Evolutionary conservation across 306 rosid genomes (phyloP).

Genomic region (Trifolium fragiferum): DNA sequence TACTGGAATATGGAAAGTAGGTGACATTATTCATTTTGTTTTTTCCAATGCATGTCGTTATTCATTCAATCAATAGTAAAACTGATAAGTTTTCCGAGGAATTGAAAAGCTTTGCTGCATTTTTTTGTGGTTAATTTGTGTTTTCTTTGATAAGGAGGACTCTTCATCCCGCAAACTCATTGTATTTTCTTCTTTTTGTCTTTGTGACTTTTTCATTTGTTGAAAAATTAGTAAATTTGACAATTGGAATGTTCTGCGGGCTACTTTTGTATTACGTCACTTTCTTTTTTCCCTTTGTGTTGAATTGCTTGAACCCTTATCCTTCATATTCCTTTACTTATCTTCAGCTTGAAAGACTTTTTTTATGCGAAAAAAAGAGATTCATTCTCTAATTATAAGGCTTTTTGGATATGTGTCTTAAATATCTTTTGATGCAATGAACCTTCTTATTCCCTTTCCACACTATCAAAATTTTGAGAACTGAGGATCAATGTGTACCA

Average conservation of each 20-base stretch:
- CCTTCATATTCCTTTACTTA: slow-evolving; percentile 6
- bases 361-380: background rate
- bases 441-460: slow-evolving; percentile 24
- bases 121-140: background rate
- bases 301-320: background rate
- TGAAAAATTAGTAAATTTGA: background rate
- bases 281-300: background rate
- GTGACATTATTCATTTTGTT: too few species aligned
- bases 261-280: background rate
- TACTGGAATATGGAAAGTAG: slow-evolving; percentile 11
- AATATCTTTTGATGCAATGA: slow-evolving; percentile 21
- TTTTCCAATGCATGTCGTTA: too few species aligned
- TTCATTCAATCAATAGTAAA: slow-evolving; percentile 15
- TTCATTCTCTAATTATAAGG: background rate
- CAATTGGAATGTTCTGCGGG: background rate
- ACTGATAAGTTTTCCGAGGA: background rate
- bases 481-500: background rate
- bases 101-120: slow-evolving; percentile 25
- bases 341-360: background rate
- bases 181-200: slow-evolving; percentile 22
- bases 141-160: slow-evolving; percentile 21
- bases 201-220: background rate
- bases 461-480: slow-evolving; percentile 1
- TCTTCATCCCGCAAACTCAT: slow-evolving; percentile 7
- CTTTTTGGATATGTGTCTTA: slow-evolving; percentile 7